These are phyloP conservation scores for Lepiota venenata DNA, from an alignment of 768 basidiomycete species.

Conservation along the genomic window DNA sequence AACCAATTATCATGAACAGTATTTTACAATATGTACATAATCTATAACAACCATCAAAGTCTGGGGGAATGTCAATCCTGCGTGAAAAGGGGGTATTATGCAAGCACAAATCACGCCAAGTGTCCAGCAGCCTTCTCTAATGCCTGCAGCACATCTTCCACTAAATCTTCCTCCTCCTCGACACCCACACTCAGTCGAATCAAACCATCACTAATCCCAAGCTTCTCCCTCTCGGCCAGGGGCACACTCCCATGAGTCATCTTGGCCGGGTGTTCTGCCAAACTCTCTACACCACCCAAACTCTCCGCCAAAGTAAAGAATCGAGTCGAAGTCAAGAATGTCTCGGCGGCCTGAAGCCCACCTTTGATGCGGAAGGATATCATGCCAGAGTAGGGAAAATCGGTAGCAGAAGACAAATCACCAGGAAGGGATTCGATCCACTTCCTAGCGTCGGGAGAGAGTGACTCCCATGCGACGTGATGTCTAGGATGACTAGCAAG, in stretches of 20 bases:
- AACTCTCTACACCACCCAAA: slow-evolving; percentile 88
- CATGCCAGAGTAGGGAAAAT: slow-evolving; percentile 91
- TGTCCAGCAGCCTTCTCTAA: slow-evolving; percentile 39
- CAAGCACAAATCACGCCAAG: neutral
- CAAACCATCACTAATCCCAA: slow-evolving; percentile 79
- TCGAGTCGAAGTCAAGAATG: slow-evolving; percentile 60
- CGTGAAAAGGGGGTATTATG: neutral
- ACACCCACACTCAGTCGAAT: slow-evolving; percentile 84
- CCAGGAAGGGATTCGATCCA: slow-evolving; percentile 42
- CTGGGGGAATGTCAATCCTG: neutral
- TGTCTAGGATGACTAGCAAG: slow-evolving; percentile 64
- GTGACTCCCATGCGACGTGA: slow-evolving; percentile 54
- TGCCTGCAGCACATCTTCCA: slow-evolving; percentile 68
- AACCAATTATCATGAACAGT: too few relatives aligned
- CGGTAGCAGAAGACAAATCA: slow-evolving; percentile 22
- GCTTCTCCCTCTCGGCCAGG: slow-evolving; percentile 53
- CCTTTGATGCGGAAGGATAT: slow-evolving; percentile 74
- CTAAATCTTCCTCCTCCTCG: slow-evolving; percentile 83
- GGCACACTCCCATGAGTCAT: slow-evolving; percentile 90
- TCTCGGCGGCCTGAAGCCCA: slow-evolving; percentile 50
- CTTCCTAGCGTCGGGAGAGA: slow-evolving; percentile 65
- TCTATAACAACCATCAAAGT: neutral
- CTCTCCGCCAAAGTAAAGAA: slow-evolving; percentile 86
- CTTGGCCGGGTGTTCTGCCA: slow-evolving; percentile 81
- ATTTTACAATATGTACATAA: neutral